A percentile compares a stretch with the other conserved stretches of the same genome.
phyloP scores from a whole-genome alignment of 805 yeast species.

The Candida parachauliodes region DNA sequence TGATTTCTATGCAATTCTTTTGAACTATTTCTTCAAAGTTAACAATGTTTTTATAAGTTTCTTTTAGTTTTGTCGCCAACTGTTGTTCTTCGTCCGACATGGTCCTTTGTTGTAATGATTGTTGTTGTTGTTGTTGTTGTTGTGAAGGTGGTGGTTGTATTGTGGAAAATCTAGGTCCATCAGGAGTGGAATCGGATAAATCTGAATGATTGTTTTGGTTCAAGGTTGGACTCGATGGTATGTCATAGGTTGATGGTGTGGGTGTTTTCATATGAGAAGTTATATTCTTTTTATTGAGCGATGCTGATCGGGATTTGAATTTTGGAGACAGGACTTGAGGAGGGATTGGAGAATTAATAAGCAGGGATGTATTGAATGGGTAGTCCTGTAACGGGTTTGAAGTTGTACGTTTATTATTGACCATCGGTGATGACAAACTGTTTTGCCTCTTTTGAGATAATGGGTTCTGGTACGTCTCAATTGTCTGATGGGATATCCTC shows the following conservation, averaged over 20 bases:
- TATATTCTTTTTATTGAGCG: constrained; percentile 10
- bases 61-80: constrained; percentile 67
- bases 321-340: constrained; percentile 7
- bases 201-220: constrained; percentile 34
- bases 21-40: constrained; percentile 66
- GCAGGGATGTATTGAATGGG: constrained; percentile 6
- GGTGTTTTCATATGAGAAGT: constrained; percentile 29
- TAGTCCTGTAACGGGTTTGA: constrained; percentile 18
- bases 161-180: constrained; percentile 5
- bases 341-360: constrained; percentile 4
- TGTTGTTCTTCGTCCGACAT: constrained; percentile 62
- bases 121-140: constrained; percentile 12
- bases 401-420: constrained; percentile 26
- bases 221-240: constrained; percentile 38
- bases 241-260: constrained; percentile 38
- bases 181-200: constrained; percentile 37
- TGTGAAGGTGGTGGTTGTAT: constrained; percentile 9
- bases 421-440: constrained; percentile 31
- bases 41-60: constrained; percentile 67
- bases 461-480: constrained; percentile 6
- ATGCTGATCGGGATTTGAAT: constrained; percentile 6
- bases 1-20: constrained; percentile 59
- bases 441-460: constrained; percentile 38
- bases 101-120: constrained; percentile 20
- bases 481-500: constrained; percentile 7